Evolutionary conservation across 352 stramenopile species (phyloP), one percentile per base, ranked within the genome.

Genomic region (Phytophthora pini): DNA sequence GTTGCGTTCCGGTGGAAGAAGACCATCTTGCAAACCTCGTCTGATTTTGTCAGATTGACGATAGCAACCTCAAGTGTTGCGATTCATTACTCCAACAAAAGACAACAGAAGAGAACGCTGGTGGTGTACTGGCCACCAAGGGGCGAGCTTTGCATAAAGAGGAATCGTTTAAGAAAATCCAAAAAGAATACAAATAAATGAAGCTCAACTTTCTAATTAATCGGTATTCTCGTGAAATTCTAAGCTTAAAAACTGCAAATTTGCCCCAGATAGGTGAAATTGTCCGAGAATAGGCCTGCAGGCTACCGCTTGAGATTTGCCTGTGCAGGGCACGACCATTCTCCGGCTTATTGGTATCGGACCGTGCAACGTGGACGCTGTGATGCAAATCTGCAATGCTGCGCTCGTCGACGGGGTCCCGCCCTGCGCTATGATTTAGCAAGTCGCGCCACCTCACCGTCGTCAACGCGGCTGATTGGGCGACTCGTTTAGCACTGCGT

Each of bases 391-490:
- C 59, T 24, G 22, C 22, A 40, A 11, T 34, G 49, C n/a, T 38
- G 32, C 15, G 44, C 54, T 20, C 24, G 34, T 70, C 62, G 62
- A 70, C 62, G 48, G 31, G 32, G 62, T 50, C 56, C 32, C 47
- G 40, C 55, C n/a, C 17, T 7, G 48, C 36, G 27, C 20, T 60
- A 41, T 61, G 55, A 70, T 70, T 70, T 65, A 70, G 47, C 55
- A 65, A 70, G 50, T 65, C 47, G 47, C 40, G 55, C 55, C 62
- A 70, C 55, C 41, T 70, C 62, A 70, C 32, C 0, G 48, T 38
- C 20, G 27, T 53, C 20, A 59, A 11, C n/a, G 13, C 4, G 7
- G 5, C 20, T 70, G 61, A 70, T 70, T 70, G 62, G 62, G 5
- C 26, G 22, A 46, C 11, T 34, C 32, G 20, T 24, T 36, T 34